Percentiles rank a stretch among this genome's conserved stretches.
Conservation (phyloP, 163 green algal genomes). For the Scenedesmus sp. region DNA sequence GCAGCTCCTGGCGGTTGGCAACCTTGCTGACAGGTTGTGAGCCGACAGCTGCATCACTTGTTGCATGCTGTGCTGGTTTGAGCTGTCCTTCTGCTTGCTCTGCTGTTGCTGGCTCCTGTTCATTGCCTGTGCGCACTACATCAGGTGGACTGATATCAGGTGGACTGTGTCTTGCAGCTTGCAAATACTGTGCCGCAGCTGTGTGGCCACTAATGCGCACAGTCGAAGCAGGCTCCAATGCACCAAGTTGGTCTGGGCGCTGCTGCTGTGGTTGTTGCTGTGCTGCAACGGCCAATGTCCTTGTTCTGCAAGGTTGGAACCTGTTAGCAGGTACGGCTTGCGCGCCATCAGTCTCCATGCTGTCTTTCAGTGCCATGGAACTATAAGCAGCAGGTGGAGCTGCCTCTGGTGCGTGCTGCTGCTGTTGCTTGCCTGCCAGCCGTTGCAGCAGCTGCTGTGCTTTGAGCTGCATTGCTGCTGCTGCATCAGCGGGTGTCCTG, state of each 20-base stretch:
- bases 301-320: not conserved
- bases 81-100: not conserved
- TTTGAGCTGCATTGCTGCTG: constrained; percentile 22
- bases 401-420: not conserved
- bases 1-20: not conserved
- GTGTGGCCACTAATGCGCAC: not conserved
- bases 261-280: constrained; percentile 9
- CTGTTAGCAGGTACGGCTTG: not conserved
- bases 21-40: not conserved
- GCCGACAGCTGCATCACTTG: not conserved
- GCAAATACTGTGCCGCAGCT: not conserved
- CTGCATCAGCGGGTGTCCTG: not conserved
- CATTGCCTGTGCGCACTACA: not conserved
- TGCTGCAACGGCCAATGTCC: not conserved
- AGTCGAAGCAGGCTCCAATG: not conserved
- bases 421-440: constrained; percentile 20
- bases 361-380: not conserved
- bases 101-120: not conserved
- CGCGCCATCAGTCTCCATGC: not conserved
- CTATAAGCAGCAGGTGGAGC: not conserved
- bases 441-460: constrained; percentile 39
- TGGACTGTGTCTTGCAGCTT: not conserved
- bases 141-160: not conserved
- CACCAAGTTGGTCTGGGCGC: not conserved
- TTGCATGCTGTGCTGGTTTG: not conserved